These are phyloP conservation scores for Diaporthe aspalathi DNA, from an alignment of 2,329 filamentous ascomycete genomes.

Conservation along the genomic window DNA sequence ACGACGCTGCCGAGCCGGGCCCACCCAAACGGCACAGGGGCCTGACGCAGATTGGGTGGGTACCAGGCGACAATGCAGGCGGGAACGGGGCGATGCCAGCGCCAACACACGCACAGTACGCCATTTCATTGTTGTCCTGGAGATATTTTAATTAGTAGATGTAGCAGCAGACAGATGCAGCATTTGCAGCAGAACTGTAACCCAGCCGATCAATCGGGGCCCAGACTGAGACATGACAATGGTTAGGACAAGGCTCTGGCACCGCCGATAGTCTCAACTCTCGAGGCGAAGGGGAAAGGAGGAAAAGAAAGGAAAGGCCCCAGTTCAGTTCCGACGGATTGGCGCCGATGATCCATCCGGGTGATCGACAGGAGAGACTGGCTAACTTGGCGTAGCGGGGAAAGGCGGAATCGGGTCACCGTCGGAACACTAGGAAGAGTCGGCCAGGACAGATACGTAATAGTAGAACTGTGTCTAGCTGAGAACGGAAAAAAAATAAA, in stretches of 20 bases:
- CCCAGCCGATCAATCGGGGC: background rate
- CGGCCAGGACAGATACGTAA: background rate
- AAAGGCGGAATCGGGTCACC: background rate
- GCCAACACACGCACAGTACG: background rate
- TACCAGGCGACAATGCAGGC: slow-evolving; percentile 8
- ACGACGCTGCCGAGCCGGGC: slow-evolving; percentile 24
- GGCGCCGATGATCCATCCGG: background rate
- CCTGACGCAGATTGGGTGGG: slow-evolving; percentile 1
- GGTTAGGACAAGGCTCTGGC: no score
- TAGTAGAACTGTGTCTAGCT: background rate
- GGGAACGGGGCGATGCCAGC: background rate
- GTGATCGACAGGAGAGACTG: slow-evolving; percentile 24
- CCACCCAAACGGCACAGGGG: slow-evolving; percentile 13
- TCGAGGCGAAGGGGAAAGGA: background rate
- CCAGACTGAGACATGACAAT: background rate
- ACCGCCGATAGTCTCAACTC: slow-evolving; percentile 10
- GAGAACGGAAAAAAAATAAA: background rate
- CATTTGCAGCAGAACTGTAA: background rate
- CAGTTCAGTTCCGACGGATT: background rate
- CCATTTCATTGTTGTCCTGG: background rate
- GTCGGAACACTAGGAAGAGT: background rate
- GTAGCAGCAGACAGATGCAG: background rate
- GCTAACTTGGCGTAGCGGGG: background rate
- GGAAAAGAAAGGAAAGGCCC: no score
- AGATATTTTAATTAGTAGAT: background rate